A percentile compares a stretch with the other conserved stretches of the same genome.
phyloP scores from a whole-genome alignment of 2,329 filamentous ascomycete genomes.

The Podosphaera leucotricha region DNA sequence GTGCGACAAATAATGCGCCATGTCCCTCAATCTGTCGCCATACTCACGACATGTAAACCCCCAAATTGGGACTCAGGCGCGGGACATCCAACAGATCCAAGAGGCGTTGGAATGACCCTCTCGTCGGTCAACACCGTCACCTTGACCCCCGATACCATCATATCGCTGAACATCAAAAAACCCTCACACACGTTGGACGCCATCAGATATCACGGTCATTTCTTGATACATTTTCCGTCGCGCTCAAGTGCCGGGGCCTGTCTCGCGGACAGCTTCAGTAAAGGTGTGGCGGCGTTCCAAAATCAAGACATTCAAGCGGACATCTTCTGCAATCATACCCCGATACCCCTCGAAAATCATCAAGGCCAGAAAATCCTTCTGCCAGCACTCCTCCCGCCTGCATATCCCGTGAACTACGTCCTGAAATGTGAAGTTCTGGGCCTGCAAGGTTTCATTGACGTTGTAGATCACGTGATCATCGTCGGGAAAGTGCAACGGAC shows the following conservation, averaged over 20 bases:
- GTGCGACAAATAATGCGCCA: slow-evolving; percentile 11
- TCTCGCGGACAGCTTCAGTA: slow-evolving; percentile 10
- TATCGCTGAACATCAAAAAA: slow-evolving; percentile 15
- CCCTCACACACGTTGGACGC: slow-evolving; percentile 13
- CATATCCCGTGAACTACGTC: not conserved
- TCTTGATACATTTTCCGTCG: slow-evolving; percentile 11
- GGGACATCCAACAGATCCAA: not conserved
- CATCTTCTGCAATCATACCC: not conserved
- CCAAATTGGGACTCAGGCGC: not conserved
- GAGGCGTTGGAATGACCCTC: slow-evolving; percentile 11
- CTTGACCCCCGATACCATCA: slow-evolving; percentile 11
- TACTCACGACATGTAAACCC: slow-evolving; percentile 8
- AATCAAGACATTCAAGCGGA: not conserved
- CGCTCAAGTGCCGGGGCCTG: slow-evolving; percentile 5
- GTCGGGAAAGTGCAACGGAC: slow-evolving; percentile 1
- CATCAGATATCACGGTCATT: slow-evolving; percentile 6
- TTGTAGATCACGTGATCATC: not conserved
- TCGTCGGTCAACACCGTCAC: slow-evolving; percentile 15
- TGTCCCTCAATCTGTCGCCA: slow-evolving; percentile 12
- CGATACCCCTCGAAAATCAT: not conserved
- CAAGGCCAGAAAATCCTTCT: not conserved
- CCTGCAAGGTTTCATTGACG: not conserved
- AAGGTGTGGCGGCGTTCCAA: not conserved
- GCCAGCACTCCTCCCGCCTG: not conserved
- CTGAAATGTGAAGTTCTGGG: not conserved